Evolutionary conservation across 192 early-diverging fungal genomes (phyloP).

Genomic region (Cetraspora pellucida): DNA sequence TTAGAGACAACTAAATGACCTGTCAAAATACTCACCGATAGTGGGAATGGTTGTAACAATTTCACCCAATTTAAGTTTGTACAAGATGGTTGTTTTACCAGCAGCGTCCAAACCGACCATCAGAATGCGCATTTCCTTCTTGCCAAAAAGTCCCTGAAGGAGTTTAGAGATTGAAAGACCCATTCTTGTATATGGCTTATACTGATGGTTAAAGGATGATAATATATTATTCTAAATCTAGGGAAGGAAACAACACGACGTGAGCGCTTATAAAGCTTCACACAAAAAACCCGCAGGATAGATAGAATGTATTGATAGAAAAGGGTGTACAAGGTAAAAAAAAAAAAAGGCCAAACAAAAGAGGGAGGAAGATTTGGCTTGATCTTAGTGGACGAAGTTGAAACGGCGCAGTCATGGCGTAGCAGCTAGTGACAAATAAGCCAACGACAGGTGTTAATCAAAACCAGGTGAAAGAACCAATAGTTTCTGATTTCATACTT

Average conservation of each 20-base stretch:
- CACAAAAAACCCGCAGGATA: neutral
- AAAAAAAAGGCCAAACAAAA: slow-evolving; percentile 12
- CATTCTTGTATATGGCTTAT: slow-evolving; percentile 58
- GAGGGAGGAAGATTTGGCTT: slow-evolving; percentile 5
- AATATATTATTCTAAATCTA: neutral
- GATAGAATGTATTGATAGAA: neutral
- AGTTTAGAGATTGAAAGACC: slow-evolving; percentile 83
- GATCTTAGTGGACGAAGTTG: slow-evolving; percentile 9
- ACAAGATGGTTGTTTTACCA: slow-evolving; percentile 98
- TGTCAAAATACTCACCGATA: slow-evolving; percentile 68
- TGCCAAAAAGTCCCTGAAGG: slow-evolving; percentile 77
- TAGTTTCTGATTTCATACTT: too few relatives aligned
- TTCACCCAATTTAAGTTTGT: slow-evolving; percentile 98
- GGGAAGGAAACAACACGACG: neutral
- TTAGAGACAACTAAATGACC: too few relatives aligned
- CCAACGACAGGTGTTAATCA: too few relatives aligned
- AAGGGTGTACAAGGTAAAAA: neutral
- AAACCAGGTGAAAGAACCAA: too few relatives aligned
- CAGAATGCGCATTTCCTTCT: slow-evolving; percentile 96
- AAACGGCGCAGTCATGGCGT: slow-evolving; percentile 3
- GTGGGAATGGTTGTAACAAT: slow-evolving; percentile 99
- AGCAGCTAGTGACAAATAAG: neutral
- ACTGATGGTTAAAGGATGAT: slow-evolving; percentile 4
- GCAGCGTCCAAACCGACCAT: slow-evolving; percentile 96
- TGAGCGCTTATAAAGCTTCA: neutral